phyloP scores from a whole-genome alignment of 768 basidiomycete genomes.

The Sarcomyxa edulis region DNA sequence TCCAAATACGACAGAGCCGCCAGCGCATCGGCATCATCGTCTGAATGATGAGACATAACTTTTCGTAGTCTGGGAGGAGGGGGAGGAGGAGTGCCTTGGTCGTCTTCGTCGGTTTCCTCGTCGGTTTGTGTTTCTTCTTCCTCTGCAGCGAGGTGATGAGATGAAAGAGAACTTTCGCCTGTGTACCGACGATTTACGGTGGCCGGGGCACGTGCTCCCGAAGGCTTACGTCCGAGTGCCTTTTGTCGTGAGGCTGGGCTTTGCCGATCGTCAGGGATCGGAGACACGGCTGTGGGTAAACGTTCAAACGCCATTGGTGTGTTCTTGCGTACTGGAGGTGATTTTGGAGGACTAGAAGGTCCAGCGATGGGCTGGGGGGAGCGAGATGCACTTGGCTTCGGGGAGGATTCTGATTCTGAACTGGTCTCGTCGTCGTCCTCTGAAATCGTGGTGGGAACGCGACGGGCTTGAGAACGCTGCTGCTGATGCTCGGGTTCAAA shows the following conservation, averaged over 20 bases:
- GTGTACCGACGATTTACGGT: too few species aligned
- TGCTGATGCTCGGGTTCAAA: constrained; percentile 24
- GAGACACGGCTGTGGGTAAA: constrained; percentile 12
- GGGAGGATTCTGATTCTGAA: not conserved
- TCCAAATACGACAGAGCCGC: constrained; percentile 77
- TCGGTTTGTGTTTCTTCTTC: constrained; percentile 26
- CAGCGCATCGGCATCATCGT: constrained; percentile 63
- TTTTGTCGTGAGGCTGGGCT: constrained; percentile 23
- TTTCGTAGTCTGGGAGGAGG: too few species aligned
- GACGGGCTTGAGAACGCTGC: constrained; percentile 18
- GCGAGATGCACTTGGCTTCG: not conserved
- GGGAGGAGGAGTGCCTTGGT: constrained; percentile 3
- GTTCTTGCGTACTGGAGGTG: constrained; percentile 24
- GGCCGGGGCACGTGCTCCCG: constrained; percentile 89
- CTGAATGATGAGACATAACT: too few species aligned
- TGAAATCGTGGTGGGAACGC: constrained; percentile 39
- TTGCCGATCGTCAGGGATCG: constrained; percentile 8
- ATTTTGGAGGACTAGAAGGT: constrained; percentile 9
- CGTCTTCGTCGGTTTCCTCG: constrained; percentile 17
- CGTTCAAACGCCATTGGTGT: constrained; percentile 35
- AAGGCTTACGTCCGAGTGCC: constrained; percentile 64
- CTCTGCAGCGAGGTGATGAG: too few species aligned
- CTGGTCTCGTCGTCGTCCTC: constrained; percentile 36
- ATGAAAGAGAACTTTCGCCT: too few species aligned
- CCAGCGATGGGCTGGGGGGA: constrained; percentile 3